These are phyloP conservation scores for Phanerochaete sordida DNA, from an alignment of 768 basidiomycete genomes.

Conservation along the genomic window DNA sequence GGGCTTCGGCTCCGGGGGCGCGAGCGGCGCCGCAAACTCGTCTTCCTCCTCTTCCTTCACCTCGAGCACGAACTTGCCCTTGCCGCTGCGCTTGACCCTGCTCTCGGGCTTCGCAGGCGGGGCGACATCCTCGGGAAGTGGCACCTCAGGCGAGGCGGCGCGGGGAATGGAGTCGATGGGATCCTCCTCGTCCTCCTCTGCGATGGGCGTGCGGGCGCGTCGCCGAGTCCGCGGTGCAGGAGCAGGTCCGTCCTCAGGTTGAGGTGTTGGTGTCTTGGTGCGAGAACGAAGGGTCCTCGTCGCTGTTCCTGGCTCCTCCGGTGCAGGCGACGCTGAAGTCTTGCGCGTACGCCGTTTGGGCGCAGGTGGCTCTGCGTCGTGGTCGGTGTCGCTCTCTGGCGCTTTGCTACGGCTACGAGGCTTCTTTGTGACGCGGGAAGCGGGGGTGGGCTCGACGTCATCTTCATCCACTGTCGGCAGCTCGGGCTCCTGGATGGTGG, in stretches of 20 bases:
- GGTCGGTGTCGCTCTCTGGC: slow-evolving; percentile 8
- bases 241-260: slow-evolving; percentile 11
- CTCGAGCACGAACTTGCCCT: slow-evolving; percentile 18
- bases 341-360: slow-evolving; percentile 23
- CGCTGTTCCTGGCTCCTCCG: not conserved
- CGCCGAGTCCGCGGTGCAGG: slow-evolving; percentile 14
- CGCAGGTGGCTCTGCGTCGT: not conserved
- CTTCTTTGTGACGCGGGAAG: slow-evolving; percentile 3
- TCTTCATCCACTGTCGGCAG: not conserved
- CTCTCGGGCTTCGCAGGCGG: not conserved
- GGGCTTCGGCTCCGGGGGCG: not conserved
- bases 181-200: slow-evolving; percentile 10
- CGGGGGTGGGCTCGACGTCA: not conserved
- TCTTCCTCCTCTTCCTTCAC: slow-evolving; percentile 15
- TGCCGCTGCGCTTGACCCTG: slow-evolving; percentile 17
- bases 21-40: not conserved
- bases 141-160: slow-evolving; percentile 12
- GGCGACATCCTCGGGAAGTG: slow-evolving; percentile 7
- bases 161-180: slow-evolving; percentile 17
- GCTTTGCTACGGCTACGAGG: slow-evolving; percentile 6
- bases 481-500: not conserved
- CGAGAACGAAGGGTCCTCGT: not conserved
- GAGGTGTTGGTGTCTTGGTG: slow-evolving; percentile 12
- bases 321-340: slow-evolving; percentile 15
- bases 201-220: slow-evolving; percentile 13